Percentiles rank a stretch among this genome's conserved stretches.
phyloP scores from a whole-genome alignment of 257 asterid species.

The Ajuga chamaepitys region DNA sequence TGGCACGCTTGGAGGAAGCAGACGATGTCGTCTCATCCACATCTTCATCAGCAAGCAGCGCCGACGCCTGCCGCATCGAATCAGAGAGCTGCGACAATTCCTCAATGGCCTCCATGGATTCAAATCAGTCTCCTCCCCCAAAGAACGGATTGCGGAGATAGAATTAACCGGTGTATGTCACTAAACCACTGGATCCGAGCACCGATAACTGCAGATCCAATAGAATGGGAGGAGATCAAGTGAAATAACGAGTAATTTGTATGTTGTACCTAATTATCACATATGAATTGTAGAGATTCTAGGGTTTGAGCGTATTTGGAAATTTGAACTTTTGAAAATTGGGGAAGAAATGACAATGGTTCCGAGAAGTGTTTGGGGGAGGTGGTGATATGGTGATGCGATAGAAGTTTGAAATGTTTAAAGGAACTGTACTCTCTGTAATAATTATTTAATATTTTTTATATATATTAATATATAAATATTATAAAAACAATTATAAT shows the following conservation, averaged over 20 bases:
- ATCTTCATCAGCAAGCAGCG: slow-evolving; percentile 92
- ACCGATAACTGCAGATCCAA: slow-evolving; percentile 32
- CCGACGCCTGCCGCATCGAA: slow-evolving; percentile 90
- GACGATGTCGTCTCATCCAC: slow-evolving; percentile 65
- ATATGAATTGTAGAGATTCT: background rate
- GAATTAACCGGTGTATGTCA: background rate
- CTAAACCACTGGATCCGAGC: slow-evolving; percentile 36
- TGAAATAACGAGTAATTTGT: background rate
- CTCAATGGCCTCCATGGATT: slow-evolving; percentile 60
- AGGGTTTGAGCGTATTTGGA: slow-evolving; percentile 34
- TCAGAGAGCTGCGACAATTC: slow-evolving; percentile 87
- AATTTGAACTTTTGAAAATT: slow-evolving; percentile 33
- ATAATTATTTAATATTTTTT: background rate
- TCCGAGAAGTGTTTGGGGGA: slow-evolving; percentile 1
- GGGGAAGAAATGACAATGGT: slow-evolving; percentile 6
- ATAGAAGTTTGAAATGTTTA: slow-evolving; percentile 1
- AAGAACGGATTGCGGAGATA: slow-evolving; percentile 12
- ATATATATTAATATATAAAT: background rate
- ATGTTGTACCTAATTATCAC: background rate
- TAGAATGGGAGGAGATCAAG: slow-evolving; percentile 31
- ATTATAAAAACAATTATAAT: too few species aligned
- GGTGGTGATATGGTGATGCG: slow-evolving; percentile 11
- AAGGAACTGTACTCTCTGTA: background rate
- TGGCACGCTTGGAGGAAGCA: slow-evolving; percentile 58
- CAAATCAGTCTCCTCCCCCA: slow-evolving; percentile 14